Evolutionary conservation across 257 asterid genomes (phyloP).

Genomic region (Forsythia suspensa): DNA sequence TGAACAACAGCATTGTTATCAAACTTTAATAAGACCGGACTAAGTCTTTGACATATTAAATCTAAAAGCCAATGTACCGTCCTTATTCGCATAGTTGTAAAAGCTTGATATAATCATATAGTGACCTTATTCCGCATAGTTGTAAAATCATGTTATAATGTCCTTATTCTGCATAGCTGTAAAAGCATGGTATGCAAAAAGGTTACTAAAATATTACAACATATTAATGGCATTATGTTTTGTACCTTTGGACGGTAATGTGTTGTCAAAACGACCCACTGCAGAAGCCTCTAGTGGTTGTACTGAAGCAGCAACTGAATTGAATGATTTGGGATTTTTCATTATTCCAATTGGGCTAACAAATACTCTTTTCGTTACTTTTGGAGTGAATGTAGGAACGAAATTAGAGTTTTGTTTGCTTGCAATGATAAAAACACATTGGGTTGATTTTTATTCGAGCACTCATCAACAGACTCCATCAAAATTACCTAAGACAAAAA

Average conservation of each 20-base stretch:
- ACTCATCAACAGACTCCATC: constrained; percentile 75
- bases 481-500: constrained; percentile 16
- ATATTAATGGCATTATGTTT: neutral
- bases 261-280: constrained; percentile 50
- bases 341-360: constrained; percentile 26
- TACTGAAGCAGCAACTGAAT: constrained; percentile 53
- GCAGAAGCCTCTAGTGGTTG: constrained; percentile 56
- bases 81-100: neutral
- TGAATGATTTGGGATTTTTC: constrained; percentile 42
- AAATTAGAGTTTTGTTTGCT: constrained; percentile 27
- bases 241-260: constrained; percentile 72
- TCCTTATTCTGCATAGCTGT: no score
- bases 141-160: no score
- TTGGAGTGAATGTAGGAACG: constrained; percentile 36
- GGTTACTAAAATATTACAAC: neutral
- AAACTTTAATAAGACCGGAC: neutral
- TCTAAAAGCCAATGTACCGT: neutral
- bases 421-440: constrained; percentile 26
- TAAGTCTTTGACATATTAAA: constrained; percentile 3
- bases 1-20: neutral
- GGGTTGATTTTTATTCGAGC: constrained; percentile 49
- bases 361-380: constrained; percentile 29
- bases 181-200: neutral
- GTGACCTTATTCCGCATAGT: no score
- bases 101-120: neutral